phyloP scores from a whole-genome alignment of 805 yeast genomes.

The Yarrowia sp. region DNA sequence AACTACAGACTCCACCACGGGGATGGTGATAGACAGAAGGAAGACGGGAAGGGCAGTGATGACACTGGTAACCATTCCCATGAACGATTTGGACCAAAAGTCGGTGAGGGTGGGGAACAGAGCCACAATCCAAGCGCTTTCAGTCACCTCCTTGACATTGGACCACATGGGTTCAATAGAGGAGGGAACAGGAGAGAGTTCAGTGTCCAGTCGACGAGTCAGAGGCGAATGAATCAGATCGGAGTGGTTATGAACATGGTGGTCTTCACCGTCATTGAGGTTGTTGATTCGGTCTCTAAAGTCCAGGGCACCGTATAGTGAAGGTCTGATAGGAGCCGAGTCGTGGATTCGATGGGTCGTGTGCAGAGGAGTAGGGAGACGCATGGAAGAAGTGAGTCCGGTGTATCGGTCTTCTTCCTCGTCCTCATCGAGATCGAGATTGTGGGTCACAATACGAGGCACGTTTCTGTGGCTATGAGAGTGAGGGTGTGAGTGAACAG shows the following conservation, averaged over 20 bases:
- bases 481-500: conserved; percentile 11
- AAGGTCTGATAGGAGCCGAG: conserved; percentile 48
- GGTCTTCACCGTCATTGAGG: conserved; percentile 12
- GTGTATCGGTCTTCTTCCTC: conserved; percentile 45
- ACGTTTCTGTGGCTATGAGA: conserved; percentile 24
- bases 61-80: conserved; percentile 41
- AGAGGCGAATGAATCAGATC: conserved; percentile 4
- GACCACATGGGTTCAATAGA: conserved; percentile 30
- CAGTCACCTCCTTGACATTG: conserved; percentile 18
- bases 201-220: conserved; percentile 13
- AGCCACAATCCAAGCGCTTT: conserved; percentile 18
- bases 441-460: conserved; percentile 26
- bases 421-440: conserved; percentile 35
- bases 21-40: conserved; percentile 49
- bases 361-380: conserved; percentile 26
- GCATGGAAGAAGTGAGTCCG: conserved; percentile 41
- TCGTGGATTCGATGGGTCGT: conserved; percentile 17
- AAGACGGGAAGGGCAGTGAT: conserved; percentile 47
- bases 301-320: conserved; percentile 53
- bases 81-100: conserved; percentile 41
- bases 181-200: conserved; percentile 6
- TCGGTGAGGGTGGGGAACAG: conserved; percentile 43
- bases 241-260: neutral
- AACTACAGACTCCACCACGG: conserved; percentile 47
- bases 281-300: conserved; percentile 46